These are phyloP conservation scores for Scleroderma citrinum DNA, from an alignment of 768 basidiomycete genomes.

Conservation along the genomic window DNA sequence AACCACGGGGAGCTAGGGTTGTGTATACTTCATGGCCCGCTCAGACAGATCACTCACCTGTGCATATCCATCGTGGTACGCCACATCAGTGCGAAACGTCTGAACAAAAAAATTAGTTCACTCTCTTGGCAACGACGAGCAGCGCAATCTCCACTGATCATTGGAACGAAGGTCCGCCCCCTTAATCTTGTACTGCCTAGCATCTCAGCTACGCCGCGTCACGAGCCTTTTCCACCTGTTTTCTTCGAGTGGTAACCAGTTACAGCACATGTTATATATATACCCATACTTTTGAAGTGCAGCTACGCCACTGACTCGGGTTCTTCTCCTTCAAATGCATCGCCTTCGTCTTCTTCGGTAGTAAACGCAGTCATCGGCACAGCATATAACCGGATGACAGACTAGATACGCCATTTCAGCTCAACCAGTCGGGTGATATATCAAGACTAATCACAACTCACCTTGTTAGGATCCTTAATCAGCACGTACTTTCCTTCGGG, in stretches of 20 bases:
- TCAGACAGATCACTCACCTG: too few relatives aligned
- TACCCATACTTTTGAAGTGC: constrained; percentile 4
- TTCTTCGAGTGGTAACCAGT: neutral
- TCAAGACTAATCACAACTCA: constrained; percentile 29
- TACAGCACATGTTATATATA: neutral
- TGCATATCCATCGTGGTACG: too few relatives aligned
- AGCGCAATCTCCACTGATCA: too few relatives aligned
- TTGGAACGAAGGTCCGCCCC: too few relatives aligned
- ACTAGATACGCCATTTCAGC: constrained; percentile 45
- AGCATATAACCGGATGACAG: constrained; percentile 88
- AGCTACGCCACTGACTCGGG: constrained; percentile 29
- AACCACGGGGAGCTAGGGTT: too few relatives aligned
- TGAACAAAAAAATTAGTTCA: too few relatives aligned
- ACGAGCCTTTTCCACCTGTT: neutral
- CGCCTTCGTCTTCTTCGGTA: constrained; percentile 67
- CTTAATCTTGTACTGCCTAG: too few relatives aligned
- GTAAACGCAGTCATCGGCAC: constrained; percentile 89
- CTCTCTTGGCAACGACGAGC: neutral
- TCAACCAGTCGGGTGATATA: constrained; percentile 3
- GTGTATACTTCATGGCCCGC: too few relatives aligned
- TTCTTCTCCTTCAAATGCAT: constrained; percentile 37
- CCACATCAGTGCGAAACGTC: too few relatives aligned
- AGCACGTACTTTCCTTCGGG: constrained; percentile 97
- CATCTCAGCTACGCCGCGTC: neutral
- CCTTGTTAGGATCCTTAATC: constrained; percentile 97